A percentile compares a stretch with the other conserved stretches of the same genome.
These are phyloP conservation scores for Aspergillus vadensis DNA, from an alignment of 2,329 filamentous ascomycete genomes.

Conservation along the genomic window DNA sequence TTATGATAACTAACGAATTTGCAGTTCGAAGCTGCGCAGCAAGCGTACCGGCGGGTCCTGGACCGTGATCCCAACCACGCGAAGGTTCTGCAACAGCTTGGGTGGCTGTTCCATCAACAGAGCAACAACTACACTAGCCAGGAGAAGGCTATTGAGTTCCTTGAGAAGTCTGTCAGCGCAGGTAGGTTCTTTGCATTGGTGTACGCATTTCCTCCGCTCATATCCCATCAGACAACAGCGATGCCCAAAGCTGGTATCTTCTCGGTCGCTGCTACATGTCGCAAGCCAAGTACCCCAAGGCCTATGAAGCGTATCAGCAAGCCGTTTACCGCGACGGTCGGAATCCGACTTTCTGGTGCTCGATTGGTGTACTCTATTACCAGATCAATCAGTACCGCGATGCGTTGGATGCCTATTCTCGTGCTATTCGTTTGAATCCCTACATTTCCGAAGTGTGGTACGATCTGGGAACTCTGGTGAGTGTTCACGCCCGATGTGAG, in stretches of 20 bases:
- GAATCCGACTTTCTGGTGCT: constrained; percentile 99
- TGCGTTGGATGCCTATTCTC: constrained; percentile 94
- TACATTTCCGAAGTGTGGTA: constrained; percentile 99
- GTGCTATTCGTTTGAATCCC: constrained; percentile 92
- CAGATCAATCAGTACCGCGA: constrained; percentile 99
- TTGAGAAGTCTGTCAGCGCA: constrained; percentile 93
- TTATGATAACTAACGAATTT: constrained; percentile 33
- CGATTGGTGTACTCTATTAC: constrained; percentile 97
- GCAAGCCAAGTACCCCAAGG: constrained; percentile 97
- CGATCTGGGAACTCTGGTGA: constrained; percentile 89
- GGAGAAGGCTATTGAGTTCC: constrained; percentile 92
- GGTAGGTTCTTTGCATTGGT: constrained; percentile 59
- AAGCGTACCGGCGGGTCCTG: constrained; percentile 87
- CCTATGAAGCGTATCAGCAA: constrained; percentile 97
- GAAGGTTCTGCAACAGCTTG: constrained; percentile 96
- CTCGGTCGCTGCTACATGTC: constrained; percentile 99
- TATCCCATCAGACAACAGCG: constrained; percentile 71
- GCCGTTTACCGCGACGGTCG: constrained; percentile 96
- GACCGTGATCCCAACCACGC: constrained; percentile 95
- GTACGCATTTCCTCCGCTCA: constrained; percentile 1
- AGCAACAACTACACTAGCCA: constrained; percentile 89
- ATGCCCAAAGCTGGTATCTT: constrained; percentile 98
- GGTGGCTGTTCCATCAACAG: constrained; percentile 96
- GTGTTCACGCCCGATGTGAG: constrained; percentile 38
- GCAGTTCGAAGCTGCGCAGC: constrained; percentile 90